These are phyloP conservation scores for Eucommia ulmoides DNA, from an alignment of 257 asterid species.

Conservation along the genomic window DNA sequence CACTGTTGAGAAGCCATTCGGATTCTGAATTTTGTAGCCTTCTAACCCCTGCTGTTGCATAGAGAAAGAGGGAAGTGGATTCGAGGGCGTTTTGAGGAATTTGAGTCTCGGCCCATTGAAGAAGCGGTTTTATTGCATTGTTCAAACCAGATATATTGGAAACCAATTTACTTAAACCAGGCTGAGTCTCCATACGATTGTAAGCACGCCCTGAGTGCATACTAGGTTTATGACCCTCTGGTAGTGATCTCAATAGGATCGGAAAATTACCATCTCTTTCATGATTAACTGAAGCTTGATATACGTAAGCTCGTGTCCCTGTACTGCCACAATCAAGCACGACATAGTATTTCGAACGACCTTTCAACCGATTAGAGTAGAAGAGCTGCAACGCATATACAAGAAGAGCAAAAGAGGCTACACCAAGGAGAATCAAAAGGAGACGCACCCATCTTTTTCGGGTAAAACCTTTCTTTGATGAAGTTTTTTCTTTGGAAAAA, in stretches of 20 bases:
- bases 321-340: conserved; percentile 98
- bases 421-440: conserved; percentile 40
- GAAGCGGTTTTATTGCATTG: conserved; percentile 47
- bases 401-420: conserved; percentile 43
- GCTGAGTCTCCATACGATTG: conserved; percentile 96
- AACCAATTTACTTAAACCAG: conserved; percentile 95
- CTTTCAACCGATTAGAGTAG: conserved; percentile 53
- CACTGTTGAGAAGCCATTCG: conserved; percentile 82
- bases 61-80: conserved; percentile 69
- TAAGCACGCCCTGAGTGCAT: conserved; percentile 73
- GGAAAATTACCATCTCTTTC: conserved; percentile 55
- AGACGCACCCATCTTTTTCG: conserved; percentile 50
- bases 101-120: conserved; percentile 90
- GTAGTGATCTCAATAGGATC: conserved; percentile 55
- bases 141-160: conserved; percentile 26
- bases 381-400: conserved; percentile 31
- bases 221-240: conserved; percentile 52
- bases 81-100: conserved; percentile 67
- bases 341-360: conserved; percentile 53
- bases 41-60: conserved; percentile 97
- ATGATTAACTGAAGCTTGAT: conserved; percentile 51
- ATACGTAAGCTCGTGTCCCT: conserved; percentile 93
- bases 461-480: conserved; percentile 22
- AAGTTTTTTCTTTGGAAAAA: conserved; percentile 69
- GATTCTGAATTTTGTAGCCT: conserved; percentile 81